Percentiles rank a stretch among this genome's conserved stretches.
These are phyloP conservation scores for Firmiana major DNA, from an alignment of 345 rosid genomes.

Conservation along the genomic window DNA sequence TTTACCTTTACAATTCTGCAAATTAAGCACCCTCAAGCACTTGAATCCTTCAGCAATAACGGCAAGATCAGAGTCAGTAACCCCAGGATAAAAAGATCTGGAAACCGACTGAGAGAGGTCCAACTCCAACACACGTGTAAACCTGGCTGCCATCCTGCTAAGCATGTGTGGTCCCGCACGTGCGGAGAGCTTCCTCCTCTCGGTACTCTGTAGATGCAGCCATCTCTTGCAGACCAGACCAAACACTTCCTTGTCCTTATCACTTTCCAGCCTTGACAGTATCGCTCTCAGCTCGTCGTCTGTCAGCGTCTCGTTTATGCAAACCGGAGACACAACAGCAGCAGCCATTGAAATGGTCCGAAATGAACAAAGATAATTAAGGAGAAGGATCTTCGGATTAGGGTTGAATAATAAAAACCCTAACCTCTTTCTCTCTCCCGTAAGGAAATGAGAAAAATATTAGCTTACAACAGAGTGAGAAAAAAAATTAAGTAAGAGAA, in stretches of 20 bases:
- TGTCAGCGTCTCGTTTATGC: slow-evolving; percentile 66
- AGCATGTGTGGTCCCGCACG: slow-evolving; percentile 94
- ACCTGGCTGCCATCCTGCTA: slow-evolving; percentile 66
- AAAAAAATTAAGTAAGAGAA: background rate
- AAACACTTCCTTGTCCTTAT: slow-evolving; percentile 76
- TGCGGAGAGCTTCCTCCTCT: slow-evolving; percentile 78
- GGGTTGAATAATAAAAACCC: background rate
- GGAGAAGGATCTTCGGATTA: background rate
- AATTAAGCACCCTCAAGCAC: slow-evolving; percentile 50
- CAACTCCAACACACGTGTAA: slow-evolving; percentile 57
- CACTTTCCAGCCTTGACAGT: slow-evolving; percentile 56
- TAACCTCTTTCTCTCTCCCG: background rate
- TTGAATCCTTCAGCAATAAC: slow-evolving; percentile 66
- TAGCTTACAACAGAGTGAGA: too few species aligned
- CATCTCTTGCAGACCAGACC: slow-evolving; percentile 93
- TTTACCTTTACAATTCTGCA: slow-evolving; percentile 69
- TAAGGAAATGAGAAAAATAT: too few species aligned
- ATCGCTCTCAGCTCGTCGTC: slow-evolving; percentile 55
- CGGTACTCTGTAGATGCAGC: slow-evolving; percentile 81
- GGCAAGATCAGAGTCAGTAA: slow-evolving; percentile 77
- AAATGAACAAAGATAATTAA: background rate
- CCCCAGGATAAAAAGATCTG: slow-evolving; percentile 82
- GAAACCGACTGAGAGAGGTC: slow-evolving; percentile 87
- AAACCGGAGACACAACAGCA: slow-evolving; percentile 14
- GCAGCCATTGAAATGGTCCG: slow-evolving; percentile 23